phyloP scores from a whole-genome alignment of 257 asterid species.

The Nicotiana tomentosiformis region DNA sequence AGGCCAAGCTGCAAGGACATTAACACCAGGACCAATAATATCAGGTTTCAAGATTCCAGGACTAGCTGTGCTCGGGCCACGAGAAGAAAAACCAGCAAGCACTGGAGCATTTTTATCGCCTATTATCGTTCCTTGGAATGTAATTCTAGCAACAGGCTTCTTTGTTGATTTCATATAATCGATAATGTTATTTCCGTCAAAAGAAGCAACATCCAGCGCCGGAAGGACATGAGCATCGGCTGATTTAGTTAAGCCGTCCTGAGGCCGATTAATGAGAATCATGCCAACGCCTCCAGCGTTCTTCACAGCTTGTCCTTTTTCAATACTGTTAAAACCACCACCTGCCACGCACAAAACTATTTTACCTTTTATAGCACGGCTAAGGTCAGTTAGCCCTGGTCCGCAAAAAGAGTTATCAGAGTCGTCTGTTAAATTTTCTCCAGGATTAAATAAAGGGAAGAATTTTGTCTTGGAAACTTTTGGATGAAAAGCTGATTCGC shows the following conservation, averaged over 20 bases:
- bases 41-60: constrained; percentile 34
- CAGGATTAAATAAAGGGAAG: constrained; percentile 16
- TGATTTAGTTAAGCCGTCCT: background rate
- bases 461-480: constrained; percentile 3
- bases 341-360: constrained; percentile 25
- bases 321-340: background rate
- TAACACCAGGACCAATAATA: constrained; percentile 29
- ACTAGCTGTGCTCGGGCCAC: constrained; percentile 22
- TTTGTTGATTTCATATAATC: constrained; percentile 20
- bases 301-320: constrained; percentile 23
- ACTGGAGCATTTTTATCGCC: constrained; percentile 20
- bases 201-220: constrained; percentile 10
- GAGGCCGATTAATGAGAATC: constrained; percentile 19
- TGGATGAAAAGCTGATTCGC: constrained; percentile 24
- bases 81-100: constrained; percentile 25
- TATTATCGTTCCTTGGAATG: constrained; percentile 25
- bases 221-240: constrained; percentile 32
- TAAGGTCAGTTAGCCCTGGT: constrained; percentile 3
- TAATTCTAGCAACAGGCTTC: constrained; percentile 11
- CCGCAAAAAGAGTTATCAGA: background rate
- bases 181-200: constrained; percentile 10
- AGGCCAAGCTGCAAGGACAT: constrained; percentile 31
- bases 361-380: constrained; percentile 11
- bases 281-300: constrained; percentile 36
- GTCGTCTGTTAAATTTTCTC: background rate